Base-by-base conservation (phyloP, 306 rosid species). In the Quercus wislizeni region DNA sequence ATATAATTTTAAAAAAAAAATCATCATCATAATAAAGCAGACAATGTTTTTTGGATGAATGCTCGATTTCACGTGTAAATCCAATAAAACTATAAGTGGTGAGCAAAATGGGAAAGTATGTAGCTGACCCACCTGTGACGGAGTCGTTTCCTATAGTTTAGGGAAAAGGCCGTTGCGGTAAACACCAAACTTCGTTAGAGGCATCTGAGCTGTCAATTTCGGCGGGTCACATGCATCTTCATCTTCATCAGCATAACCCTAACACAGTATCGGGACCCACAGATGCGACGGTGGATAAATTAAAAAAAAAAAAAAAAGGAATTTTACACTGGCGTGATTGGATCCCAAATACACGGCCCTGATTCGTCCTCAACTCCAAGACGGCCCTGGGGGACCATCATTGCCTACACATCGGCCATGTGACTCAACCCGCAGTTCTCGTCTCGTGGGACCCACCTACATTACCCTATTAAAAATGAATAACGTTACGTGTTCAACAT, bases 381-480 rank as follows among this genome's bases (percentile, higher is more conserved):
- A 51, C 21, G 23, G 23, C 23, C 23, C 4, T 13, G 4, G 15
- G 54, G 4, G 28, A 35, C 21, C 23, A 74, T 65, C 62, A 72
- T 73, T 79, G 59, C 69, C 73, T 56, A n/a, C 87, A 82, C 75
- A 56, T 83, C 80, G 67, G 62, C 85, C 85, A 85, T 71, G 91
- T 85, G 84, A 84, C 69, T 82, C 11, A 41, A 41, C 8, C 46
- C 0, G 46, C 77, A 31, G 78, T 46, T 35, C 18, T 83, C 72
- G 35, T 81, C 23, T 21, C 5, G 1, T 25, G 76, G 82, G 76
- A 30, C 79, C 89, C 73, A 61, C 62, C 9, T 63, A 10, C 57
- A 28, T 19, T 11, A 38, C 9, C 41, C 4, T 77, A n/a, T 21
- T 20, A 1, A 41, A n/a, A 41, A 41, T 41, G 0, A 41, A 2